These are phyloP conservation scores for Citrus sp. DNA, from an alignment of 345 rosid species.

Conservation along the genomic window DNA sequence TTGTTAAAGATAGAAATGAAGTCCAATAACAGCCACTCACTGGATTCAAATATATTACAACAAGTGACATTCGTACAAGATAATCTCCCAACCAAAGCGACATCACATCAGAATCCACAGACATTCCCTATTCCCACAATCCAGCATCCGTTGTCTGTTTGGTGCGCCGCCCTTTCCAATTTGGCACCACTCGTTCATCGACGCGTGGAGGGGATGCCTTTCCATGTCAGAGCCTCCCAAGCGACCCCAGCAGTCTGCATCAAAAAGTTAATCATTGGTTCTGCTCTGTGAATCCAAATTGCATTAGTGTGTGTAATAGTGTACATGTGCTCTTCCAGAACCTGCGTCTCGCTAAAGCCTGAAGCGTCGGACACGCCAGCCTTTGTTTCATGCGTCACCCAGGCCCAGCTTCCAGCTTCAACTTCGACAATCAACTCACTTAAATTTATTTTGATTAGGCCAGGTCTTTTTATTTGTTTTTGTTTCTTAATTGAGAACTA, in stretches of 20 bases:
- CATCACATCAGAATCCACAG: background rate
- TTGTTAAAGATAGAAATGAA: background rate
- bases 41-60: background rate
- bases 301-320: background rate
- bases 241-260: slow-evolving; percentile 28
- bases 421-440: background rate
- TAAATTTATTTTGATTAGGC: background rate
- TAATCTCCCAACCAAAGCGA: background rate
- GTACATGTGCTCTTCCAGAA: no score
- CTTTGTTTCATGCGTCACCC: background rate
- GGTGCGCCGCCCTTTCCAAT: slow-evolving; percentile 81
- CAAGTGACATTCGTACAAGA: background rate
- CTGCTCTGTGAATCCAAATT: background rate
- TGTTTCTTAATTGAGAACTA: no score
- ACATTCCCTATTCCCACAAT: slow-evolving; percentile 34
- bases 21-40: background rate
- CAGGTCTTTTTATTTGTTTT: no score
- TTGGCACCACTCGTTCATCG: background rate
- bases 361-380: slow-evolving; percentile 6
- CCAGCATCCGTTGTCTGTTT: slow-evolving; percentile 57
- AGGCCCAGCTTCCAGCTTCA: background rate
- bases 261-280: slow-evolving; percentile 42
- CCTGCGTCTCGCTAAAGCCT: slow-evolving; percentile 21
- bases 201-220: slow-evolving; percentile 29
- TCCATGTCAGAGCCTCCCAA: slow-evolving; percentile 31